Evolutionary conservation across 169 alveolate genomes (phyloP).

Genomic region (Theileria sp.): DNA sequence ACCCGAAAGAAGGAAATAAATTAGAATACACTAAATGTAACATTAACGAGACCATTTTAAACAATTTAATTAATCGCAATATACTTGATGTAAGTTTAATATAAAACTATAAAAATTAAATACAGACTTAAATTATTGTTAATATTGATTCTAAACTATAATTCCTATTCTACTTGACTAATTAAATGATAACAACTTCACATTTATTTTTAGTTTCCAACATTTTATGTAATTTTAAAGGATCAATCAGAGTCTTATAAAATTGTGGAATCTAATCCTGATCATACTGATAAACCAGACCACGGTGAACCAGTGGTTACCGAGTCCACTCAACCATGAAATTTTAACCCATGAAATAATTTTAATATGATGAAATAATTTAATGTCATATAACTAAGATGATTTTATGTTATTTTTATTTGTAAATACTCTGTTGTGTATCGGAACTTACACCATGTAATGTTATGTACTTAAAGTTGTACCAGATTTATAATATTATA

Average conservation of each 20-base stretch:
- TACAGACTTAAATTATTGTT: too few species aligned
- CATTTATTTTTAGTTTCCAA: slow-evolving; percentile 33
- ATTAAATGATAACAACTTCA: neutral
- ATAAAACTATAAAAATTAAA: neutral
- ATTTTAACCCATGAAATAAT: neutral
- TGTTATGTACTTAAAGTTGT: neutral
- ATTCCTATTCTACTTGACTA: too few species aligned
- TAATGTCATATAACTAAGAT: neutral
- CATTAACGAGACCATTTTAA: slow-evolving; percentile 12
- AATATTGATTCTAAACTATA: neutral
- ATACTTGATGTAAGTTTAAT: slow-evolving; percentile 38
- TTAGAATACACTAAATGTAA: slow-evolving; percentile 32
- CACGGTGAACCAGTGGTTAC: slow-evolving; percentile 15
- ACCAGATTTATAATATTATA: neutral
- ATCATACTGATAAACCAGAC: neutral
- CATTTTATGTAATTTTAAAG: slow-evolving; percentile 22
- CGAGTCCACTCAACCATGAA: slow-evolving; percentile 7
- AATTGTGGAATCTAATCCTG: slow-evolving; percentile 8
- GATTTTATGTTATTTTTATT: neutral
- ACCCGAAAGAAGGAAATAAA: neutral
- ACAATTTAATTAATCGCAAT: slow-evolving; percentile 27
- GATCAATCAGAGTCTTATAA: slow-evolving; percentile 12
- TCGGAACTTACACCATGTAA: neutral
- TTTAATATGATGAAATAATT: neutral
- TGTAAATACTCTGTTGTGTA: neutral